Evolutionary conservation across 257 asterid species (phyloP), one percentile per base, ranked within the genome.

Genomic region (Salvia rosmarinus): DNA sequence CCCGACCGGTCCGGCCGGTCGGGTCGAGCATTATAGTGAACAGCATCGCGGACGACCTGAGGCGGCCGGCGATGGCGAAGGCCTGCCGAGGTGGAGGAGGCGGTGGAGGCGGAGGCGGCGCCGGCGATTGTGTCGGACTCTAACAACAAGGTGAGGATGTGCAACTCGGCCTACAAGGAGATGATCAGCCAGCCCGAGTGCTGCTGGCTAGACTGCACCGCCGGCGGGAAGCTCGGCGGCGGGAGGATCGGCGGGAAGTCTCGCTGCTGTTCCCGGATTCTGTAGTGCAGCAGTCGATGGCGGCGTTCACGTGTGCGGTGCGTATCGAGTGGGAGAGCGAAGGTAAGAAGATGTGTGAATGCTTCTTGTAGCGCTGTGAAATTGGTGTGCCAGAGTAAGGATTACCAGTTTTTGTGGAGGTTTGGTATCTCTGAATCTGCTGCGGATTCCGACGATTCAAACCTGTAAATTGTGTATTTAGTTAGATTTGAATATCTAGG

Each of bases 131-230:
- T 91, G 0, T 86, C 98, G 0, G 98, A 95, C 21, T 88, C 96
- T 0, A 76, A 54, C 25, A 87, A 91, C 72, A 85, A 74, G 66
- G 99, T 95, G 42, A 81, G 98, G 79, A 72, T 87, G 23, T 75
- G 89, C 12, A 95, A 95, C 64, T 74, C 97, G 8, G 96, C 96
- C 0, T 95, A 89, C 82, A 89, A 81, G 70, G 97, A 88, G 73
- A 85, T 95, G 95, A 83, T 89, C 8, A 97, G 99, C 4, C 99
- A 95, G 80, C 99, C 99, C 0, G 96, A 89, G 44, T 95, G 98
- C 68, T 79, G 86, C 58, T 95, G 99, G 99, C 85, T 91, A 2
- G 99, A 88, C 5, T 79, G 80, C 71, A 75, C 84, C 30, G 44
- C 37, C 16, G 70, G 61, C 16, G 74, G 61, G 11, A 39, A 54